phyloP scores from a whole-genome alignment of 192 early-diverging fungal genomes.

The Jimgerdemannia lactiflua region DNA sequence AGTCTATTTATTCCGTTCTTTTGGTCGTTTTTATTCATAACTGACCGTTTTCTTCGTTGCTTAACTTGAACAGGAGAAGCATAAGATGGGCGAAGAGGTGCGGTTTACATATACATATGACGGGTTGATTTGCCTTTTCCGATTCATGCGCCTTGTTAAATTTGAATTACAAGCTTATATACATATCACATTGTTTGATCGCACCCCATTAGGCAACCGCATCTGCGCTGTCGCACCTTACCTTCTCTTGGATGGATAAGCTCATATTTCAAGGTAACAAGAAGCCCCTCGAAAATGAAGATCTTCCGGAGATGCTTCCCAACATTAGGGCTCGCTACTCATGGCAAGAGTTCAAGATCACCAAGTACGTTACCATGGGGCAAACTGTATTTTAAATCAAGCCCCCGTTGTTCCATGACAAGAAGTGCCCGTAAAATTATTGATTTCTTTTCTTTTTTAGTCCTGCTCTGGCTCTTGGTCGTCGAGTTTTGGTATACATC shows the following conservation, averaged over 20 bases:
- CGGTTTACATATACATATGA: neutral
- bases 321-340: conserved; percentile 25
- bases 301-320: conserved; percentile 34
- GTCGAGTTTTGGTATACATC: conserved; percentile 31
- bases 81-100: neutral
- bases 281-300: conserved; percentile 27
- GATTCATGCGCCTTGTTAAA: no score
- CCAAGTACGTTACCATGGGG: conserved; percentile 9
- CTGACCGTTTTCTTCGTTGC: no score
- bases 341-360: conserved; percentile 30
- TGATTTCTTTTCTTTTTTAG: neutral
- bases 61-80: neutral
- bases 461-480: conserved; percentile 8
- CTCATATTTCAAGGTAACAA: conserved; percentile 33
- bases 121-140: neutral
- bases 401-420: neutral
- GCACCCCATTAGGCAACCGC: neutral
- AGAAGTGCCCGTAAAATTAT: neutral
- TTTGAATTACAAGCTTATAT: neutral
- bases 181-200: neutral
- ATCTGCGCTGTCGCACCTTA: conserved; percentile 11
- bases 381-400: conserved; percentile 7
- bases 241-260: conserved; percentile 35
- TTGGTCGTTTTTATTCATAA: neutral
- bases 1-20: neutral